A percentile compares a stretch with the other conserved stretches of the same genome.
These are phyloP conservation scores for Cyberlindnera mrakii DNA, from an alignment of 805 yeast species.

Conservation along the genomic window DNA sequence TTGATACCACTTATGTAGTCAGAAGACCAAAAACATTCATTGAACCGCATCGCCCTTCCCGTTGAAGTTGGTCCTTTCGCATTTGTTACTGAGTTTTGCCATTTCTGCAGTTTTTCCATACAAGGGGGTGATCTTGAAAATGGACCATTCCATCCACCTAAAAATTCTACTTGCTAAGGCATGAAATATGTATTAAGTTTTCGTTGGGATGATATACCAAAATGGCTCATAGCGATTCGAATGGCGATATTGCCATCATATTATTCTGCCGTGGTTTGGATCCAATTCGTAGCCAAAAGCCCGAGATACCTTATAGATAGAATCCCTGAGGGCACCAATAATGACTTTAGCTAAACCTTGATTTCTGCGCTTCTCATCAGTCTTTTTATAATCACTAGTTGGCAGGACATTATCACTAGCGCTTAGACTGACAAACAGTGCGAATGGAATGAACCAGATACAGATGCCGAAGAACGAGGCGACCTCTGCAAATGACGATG, in stretches of 20 bases:
- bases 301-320: constrained; percentile 39
- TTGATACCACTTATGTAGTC: constrained; percentile 27
- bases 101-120: no score
- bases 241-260: constrained; percentile 17
- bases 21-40: constrained; percentile 26
- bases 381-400: constrained; percentile 25
- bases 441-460: constrained; percentile 91
- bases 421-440: constrained; percentile 83
- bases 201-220: no score
- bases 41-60: constrained; percentile 4
- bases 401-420: constrained; percentile 91
- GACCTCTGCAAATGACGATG: constrained; percentile 75
- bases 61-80: background rate
- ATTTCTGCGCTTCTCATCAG: constrained; percentile 29
- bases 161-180: no score
- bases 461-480: constrained; percentile 93
- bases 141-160: no score
- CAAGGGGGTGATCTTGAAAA: no score
- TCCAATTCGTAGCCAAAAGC: constrained; percentile 63
- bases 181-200: no score
- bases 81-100: no score
- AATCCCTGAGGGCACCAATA: constrained; percentile 46
- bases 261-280: constrained; percentile 45
- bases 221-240: no score
- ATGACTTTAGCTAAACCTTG: constrained; percentile 66